Conservation (phyloP, 148 eudicot species). For the Arbutus unedo region DNA sequence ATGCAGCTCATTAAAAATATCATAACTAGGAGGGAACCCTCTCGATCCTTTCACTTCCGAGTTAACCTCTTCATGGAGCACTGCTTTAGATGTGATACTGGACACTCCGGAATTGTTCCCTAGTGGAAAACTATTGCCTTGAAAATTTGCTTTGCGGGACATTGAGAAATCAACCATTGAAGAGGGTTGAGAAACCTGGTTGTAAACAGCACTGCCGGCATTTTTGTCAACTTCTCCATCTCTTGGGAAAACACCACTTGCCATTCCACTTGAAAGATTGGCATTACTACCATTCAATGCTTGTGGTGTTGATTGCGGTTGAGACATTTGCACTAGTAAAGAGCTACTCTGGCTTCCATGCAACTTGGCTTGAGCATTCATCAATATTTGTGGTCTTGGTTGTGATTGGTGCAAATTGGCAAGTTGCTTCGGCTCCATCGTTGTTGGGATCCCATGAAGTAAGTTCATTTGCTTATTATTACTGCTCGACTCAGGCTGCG, state of each 20-base stretch:
- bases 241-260: constrained; percentile 35
- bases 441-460: constrained; percentile 85
- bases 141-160: constrained; percentile 37
- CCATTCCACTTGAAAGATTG: constrained; percentile 32
- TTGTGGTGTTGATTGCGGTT: constrained; percentile 50
- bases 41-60: constrained; percentile 48
- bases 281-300: constrained; percentile 39
- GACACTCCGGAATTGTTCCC: constrained; percentile 46
- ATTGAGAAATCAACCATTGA: constrained; percentile 47
- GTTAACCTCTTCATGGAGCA: constrained; percentile 44
- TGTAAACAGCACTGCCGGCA: constrained; percentile 11
- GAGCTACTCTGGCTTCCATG: constrained; percentile 41
- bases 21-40: constrained; percentile 55
- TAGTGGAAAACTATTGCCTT: constrained; percentile 44
- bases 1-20: constrained; percentile 48
- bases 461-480: constrained; percentile 58
- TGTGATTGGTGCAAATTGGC: constrained; percentile 19
- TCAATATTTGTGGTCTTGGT: constrained; percentile 8
- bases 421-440: constrained; percentile 33
- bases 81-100: constrained; percentile 34
- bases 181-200: constrained; percentile 43
- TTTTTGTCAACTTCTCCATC: constrained; percentile 20
- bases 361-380: constrained; percentile 41
- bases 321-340: constrained; percentile 43
- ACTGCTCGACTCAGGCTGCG: constrained; percentile 37